These are phyloP conservation scores for Phtheirospermum japonicum DNA, from an alignment of 257 asterid species.

Conservation along the genomic window DNA sequence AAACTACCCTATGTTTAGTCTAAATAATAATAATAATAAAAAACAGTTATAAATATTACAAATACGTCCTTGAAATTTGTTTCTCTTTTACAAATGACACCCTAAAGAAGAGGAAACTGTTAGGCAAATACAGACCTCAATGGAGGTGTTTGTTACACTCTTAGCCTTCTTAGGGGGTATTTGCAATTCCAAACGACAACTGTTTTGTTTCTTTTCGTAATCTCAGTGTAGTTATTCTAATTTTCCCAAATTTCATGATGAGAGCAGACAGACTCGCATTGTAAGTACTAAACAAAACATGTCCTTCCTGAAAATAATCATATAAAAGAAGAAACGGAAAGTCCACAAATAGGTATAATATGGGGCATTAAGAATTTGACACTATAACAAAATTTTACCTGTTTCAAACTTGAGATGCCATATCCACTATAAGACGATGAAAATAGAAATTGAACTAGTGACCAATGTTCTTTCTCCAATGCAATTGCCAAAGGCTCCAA, in stretches of 20 bases:
- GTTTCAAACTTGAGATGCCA: slow-evolving; percentile 91
- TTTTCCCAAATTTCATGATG: too few species aligned
- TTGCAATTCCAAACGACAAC: neutral
- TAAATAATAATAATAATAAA: too few species aligned
- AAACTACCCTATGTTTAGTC: too few species aligned
- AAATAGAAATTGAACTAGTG: slow-evolving; percentile 85
- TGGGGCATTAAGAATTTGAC: slow-evolving; percentile 5
- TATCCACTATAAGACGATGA: slow-evolving; percentile 94
- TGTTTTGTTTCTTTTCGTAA: too few species aligned
- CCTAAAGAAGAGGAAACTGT: too few species aligned
- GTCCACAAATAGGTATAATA: neutral
- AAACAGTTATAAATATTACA: too few species aligned
- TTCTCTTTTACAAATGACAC: neutral
- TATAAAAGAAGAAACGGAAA: slow-evolving; percentile 12
- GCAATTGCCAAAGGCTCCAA: slow-evolving; percentile 89
- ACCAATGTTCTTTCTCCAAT: slow-evolving; percentile 91
- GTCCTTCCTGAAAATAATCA: slow-evolving; percentile 8
- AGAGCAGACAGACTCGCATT: too few species aligned
- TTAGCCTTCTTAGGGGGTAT: neutral
- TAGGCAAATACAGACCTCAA: neutral
- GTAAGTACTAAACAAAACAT: neutral
- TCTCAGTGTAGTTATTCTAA: too few species aligned
- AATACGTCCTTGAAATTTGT: neutral
- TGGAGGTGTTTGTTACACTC: neutral
- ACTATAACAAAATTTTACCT: slow-evolving; percentile 44